Evolutionary conservation across 306 rosid species (phyloP).

Genomic region (Trichosanthes cucumerina): DNA sequence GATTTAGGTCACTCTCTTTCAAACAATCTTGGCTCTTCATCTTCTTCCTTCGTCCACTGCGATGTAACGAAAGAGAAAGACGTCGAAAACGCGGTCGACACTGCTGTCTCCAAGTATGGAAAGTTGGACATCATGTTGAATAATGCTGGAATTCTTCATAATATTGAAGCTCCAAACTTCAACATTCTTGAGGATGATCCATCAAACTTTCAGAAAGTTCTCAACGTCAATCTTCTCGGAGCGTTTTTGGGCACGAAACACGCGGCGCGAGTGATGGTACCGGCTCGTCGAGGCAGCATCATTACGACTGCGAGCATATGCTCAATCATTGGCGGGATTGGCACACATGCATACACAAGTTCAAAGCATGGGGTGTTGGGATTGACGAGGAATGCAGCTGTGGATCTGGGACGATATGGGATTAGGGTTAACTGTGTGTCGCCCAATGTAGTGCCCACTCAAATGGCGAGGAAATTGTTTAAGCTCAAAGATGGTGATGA

Average conservation of each 20-base stretch:
- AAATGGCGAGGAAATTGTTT: not conserved
- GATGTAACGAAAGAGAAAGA: constrained; percentile 31
- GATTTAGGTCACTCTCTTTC: constrained; percentile 22
- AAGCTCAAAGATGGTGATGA: not conserved
- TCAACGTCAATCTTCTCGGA: constrained; percentile 25
- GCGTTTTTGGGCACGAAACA: constrained; percentile 34
- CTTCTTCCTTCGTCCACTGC: constrained; percentile 30
- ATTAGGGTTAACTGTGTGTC: constrained; percentile 41
- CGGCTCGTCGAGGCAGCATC: constrained; percentile 22
- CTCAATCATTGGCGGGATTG: constrained; percentile 16
- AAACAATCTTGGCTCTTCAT: not conserved
- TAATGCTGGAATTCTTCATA: constrained; percentile 29
- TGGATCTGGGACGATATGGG: constrained; percentile 37
- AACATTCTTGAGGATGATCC: constrained; percentile 16
- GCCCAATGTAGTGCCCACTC: constrained; percentile 26
- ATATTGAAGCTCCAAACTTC: not conserved
- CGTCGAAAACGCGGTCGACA: constrained; percentile 21
- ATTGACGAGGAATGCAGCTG: constrained; percentile 20
- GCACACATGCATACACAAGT: constrained; percentile 29
- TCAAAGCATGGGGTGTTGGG: constrained; percentile 40
- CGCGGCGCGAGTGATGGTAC: constrained; percentile 39
- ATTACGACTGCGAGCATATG: constrained; percentile 25
- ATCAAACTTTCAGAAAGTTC: constrained; percentile 24
- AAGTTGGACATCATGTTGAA: constrained; percentile 49
- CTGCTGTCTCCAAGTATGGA: constrained; percentile 22